Percentiles rank a stretch among this genome's conserved stretches.
These are phyloP conservation scores for Trametes gibbosa DNA, from an alignment of 768 basidiomycete genomes.

Conservation along the genomic window DNA sequence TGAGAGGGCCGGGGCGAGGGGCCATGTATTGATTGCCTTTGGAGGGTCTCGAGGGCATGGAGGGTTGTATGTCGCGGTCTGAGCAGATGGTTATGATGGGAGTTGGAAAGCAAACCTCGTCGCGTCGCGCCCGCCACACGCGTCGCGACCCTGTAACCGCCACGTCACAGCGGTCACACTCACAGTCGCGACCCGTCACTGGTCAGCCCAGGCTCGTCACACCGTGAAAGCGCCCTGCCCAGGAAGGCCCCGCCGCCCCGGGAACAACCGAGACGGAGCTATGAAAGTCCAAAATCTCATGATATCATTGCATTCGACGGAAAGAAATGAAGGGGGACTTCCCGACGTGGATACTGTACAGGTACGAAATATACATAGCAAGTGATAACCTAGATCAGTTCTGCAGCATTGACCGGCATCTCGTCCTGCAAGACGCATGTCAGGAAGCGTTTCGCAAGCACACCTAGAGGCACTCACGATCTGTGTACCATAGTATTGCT, in stretches of 20 bases:
- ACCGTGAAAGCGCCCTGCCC: neutral
- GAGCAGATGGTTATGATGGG: constrained; percentile 15
- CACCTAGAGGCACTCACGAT: constrained; percentile 52
- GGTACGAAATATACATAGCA: constrained; percentile 18
- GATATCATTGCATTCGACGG: constrained; percentile 18
- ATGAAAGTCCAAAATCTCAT: constrained; percentile 5
- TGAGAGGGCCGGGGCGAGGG: constrained; percentile 48
- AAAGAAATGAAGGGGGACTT: constrained; percentile 13
- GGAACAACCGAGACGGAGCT: neutral
- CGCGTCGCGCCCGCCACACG: constrained; percentile 12
- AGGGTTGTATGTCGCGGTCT: neutral
- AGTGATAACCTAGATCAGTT: constrained; percentile 66
- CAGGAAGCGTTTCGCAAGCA: constrained; percentile 24
- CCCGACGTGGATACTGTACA: constrained; percentile 20
- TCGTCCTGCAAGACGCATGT: constrained; percentile 66
- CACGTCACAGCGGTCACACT: constrained; percentile 6
- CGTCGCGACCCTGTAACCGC: constrained; percentile 10
- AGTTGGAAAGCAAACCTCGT: constrained; percentile 18
- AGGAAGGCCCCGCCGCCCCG: neutral
- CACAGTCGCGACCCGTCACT: constrained; percentile 5
- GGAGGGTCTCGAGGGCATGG: neutral
- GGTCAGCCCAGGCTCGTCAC: neutral
- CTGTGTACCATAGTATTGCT: constrained; percentile 96
- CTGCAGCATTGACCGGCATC: constrained; percentile 98
- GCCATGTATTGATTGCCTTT: constrained; percentile 7